Evolutionary conservation across 768 basidiomycete genomes (phyloP).

Genomic region (Hebeloma cylindrosporum): DNA sequence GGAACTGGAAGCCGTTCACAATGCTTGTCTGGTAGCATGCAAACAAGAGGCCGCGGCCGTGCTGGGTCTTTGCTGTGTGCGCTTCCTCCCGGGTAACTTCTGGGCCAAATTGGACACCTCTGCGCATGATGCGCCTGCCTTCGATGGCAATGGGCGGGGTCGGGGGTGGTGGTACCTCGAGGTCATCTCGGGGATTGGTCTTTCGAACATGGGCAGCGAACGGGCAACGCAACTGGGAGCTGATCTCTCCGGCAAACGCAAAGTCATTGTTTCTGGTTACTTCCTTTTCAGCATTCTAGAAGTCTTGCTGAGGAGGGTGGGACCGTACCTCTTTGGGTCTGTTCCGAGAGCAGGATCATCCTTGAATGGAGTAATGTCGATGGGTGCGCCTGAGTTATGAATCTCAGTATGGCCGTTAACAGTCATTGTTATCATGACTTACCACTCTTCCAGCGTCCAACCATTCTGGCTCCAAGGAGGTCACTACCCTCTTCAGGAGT

Average conservation of each 20-base stretch:
- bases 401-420: not conserved
- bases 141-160: conserved; percentile 22
- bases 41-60: conserved; percentile 51
- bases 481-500: conserved; percentile 42
- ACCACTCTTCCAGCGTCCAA: conserved; percentile 60
- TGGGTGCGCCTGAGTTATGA: conserved; percentile 38
- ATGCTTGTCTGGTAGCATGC: conserved; percentile 43
- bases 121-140: conserved; percentile 43
- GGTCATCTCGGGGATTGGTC: conserved; percentile 45
- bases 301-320: not conserved
- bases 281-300: not conserved
- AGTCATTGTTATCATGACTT: conserved; percentile 13
- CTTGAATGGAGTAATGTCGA: conserved; percentile 43
- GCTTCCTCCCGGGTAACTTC: conserved; percentile 44
- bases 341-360: conserved; percentile 39
- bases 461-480: conserved; percentile 51
- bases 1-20: conserved; percentile 40
- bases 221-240: conserved; percentile 41
- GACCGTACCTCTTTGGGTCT: conserved; percentile 36
- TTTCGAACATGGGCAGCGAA: conserved; percentile 51
- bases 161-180: conserved; percentile 26
- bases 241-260: conserved; percentile 34
- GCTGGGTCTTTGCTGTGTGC: conserved; percentile 35
- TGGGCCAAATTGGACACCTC: conserved; percentile 53
- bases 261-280: conserved; percentile 42